Evolutionary conservation across 2,329 filamentous ascomycete genomes (phyloP).

Genomic region (Leptographium galeiforme): DNA sequence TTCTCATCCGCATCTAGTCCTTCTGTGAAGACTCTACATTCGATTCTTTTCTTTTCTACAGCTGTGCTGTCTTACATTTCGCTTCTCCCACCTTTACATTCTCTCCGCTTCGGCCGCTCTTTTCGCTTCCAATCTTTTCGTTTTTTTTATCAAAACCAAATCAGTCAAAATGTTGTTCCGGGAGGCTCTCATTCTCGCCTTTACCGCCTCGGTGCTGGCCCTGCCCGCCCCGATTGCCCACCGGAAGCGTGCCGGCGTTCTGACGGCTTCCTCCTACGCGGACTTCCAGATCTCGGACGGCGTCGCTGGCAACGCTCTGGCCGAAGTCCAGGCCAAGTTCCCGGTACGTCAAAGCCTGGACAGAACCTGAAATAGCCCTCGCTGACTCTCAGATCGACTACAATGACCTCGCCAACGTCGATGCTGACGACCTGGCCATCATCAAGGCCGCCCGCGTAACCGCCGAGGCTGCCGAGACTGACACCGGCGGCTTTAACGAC

Average conservation of each 20-base stretch:
- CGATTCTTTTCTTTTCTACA: slow-evolving; percentile 6
- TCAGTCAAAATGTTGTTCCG: slow-evolving; percentile 21
- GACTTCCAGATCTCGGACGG: slow-evolving; percentile 38
- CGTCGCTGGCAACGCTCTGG: slow-evolving; percentile 36
- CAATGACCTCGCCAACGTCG: slow-evolving; percentile 30
- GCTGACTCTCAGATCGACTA: slow-evolving; percentile 23
- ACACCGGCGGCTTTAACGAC: slow-evolving; percentile 37
- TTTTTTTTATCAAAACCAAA: not conserved
- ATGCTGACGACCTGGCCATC: slow-evolving; percentile 33
- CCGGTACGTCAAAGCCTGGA: slow-evolving; percentile 22
- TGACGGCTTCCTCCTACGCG: slow-evolving; percentile 18
- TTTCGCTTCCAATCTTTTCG: not conserved
- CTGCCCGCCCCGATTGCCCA: slow-evolving; percentile 14
- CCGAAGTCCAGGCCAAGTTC: slow-evolving; percentile 40
- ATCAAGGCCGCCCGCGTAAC: slow-evolving; percentile 33
- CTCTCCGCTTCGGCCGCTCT: not conserved
- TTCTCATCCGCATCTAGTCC: slow-evolving; percentile 1
- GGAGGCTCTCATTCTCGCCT: slow-evolving; percentile 22
- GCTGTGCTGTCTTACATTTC: slow-evolving; percentile 10
- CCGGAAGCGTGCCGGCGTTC: slow-evolving; percentile 17
- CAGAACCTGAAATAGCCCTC: not conserved
- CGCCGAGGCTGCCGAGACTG: slow-evolving; percentile 39
- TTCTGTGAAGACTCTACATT: slow-evolving; percentile 9
- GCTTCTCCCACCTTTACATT: not conserved
- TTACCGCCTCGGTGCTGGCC: slow-evolving; percentile 22